Conservation (phyloP, 2,329 filamentous ascomycete genomes). For the Aspergillus thermomutatus region DNA sequence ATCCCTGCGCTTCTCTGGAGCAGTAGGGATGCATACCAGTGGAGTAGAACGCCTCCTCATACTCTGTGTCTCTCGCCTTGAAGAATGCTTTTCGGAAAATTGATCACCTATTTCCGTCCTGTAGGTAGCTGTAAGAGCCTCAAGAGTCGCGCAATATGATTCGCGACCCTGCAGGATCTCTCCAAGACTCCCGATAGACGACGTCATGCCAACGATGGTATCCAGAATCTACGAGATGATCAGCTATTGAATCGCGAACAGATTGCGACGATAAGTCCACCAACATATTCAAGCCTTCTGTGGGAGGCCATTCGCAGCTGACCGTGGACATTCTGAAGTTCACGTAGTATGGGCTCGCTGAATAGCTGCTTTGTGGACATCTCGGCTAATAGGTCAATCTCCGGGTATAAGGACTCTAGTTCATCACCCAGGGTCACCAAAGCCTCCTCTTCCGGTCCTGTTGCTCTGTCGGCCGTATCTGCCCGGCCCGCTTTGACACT, state of each 20-base stretch:
- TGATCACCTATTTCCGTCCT: conserved; percentile 26
- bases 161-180: conserved; percentile 30
- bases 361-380: conserved; percentile 44
- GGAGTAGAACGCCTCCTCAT: conserved; percentile 24
- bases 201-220: conserved; percentile 32
- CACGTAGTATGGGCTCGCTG: conserved; percentile 36
- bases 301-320: conserved; percentile 28
- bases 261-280: conserved; percentile 2
- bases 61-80: conserved; percentile 23
- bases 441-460: conserved; percentile 12
- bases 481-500: conserved; percentile 11
- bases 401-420: conserved; percentile 37
- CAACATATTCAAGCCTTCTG: conserved; percentile 34
- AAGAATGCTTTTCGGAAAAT: conserved; percentile 17
- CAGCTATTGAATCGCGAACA: conserved; percentile 3
- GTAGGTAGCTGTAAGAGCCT: conserved; percentile 29
- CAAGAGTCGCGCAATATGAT: conserved; percentile 33
- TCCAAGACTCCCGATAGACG: conserved; percentile 26
- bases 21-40: conserved; percentile 13
- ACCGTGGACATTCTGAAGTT: conserved; percentile 31
- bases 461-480: background rate
- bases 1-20: conserved; percentile 11
- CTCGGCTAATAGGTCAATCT: conserved; percentile 39
- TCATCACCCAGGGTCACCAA: conserved; percentile 33
- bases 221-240: conserved; percentile 28